Evolutionary conservation across 2,329 filamentous ascomycete species (phyloP), one percentile per base, ranked within the genome.

Genomic region (Emmonsiellopsis sp.): DNA sequence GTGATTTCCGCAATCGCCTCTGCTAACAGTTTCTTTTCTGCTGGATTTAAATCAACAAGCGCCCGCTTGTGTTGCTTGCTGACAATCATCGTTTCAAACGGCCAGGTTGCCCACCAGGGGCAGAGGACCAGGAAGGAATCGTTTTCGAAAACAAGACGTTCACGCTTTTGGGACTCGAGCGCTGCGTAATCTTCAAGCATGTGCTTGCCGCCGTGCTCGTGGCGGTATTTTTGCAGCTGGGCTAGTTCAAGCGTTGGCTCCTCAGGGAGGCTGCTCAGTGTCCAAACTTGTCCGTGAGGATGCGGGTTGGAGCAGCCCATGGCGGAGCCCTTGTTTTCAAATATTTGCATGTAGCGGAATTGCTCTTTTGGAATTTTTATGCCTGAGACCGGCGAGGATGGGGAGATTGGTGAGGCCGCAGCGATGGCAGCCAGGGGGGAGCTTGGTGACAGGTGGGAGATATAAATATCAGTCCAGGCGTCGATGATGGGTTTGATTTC

Each of bases 241-340:
- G 76, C 74, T 17, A 95, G 74, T 70, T 98, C 93, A 42, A 86
- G 80, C 1, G 79, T 81, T 0, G 89, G 89, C 70, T 98, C 93
- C 67, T 97, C 91, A 0, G 93, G 93, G 60, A 96, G 74, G 6
- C 84, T 86, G 21, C 88, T 95, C 0, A 91, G 95, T 2, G 89
- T 93, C 93, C 93, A 98, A 57, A 96, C 79, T 70, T 98, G 93
- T 55, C 93, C 92, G 72, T 98, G 93, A 0, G 93, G 93, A 69
- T 98, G 93, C 0, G 93, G 93, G 69, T 98, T 98, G 1, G 92
- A 97, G 76, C 93, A 98, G 50, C 93, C 93, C 93, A 98, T 98
- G 9, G 92, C 89, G 1, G 87, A 84, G 50, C 93, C 93, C 73
- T 98, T 98, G 77, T 98, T 98, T 74, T 98, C 93, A 58, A 98